Evolutionary conservation across 495 filamentous ascomycete species (phyloP), one percentile per base, ranked within the genome.

Genomic region (Aspergillus taichungensis): DNA sequence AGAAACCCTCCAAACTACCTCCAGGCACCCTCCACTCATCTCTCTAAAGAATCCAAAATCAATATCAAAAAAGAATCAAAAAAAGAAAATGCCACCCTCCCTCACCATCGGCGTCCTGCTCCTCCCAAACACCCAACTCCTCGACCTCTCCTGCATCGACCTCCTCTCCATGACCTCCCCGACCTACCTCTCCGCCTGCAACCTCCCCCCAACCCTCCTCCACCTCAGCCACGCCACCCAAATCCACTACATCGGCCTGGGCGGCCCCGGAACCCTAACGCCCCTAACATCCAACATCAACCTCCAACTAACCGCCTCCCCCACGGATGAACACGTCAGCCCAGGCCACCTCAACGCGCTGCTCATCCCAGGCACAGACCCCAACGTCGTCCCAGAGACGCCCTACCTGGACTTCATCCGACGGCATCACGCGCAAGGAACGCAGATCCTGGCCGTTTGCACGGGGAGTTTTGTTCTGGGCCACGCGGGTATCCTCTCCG

Each of bases 381-480:
- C 75, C 0, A 49, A 49, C 13, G 38, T 33, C 3, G 52, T 49
- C 27, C 64, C 61, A 8, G 59, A 62, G 4, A 40, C 59, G 12
- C 57, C 60, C 13, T 67, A 65, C 6, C 38, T 68, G 5, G 63
- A 58, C 2, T 83, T 77, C 57, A 42, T 82, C 8, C 55, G 60
- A 0, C 53, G 45, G 4, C 74, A 78, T 49, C 56, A 58, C 6
- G 51, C 51, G 5, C 40, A 52, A 11, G 51, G 51, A 5, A 64
- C 66, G 0, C 72, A 75, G 13, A 69, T 81, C 33, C 49, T 81
- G 47, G 67, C 67, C 47, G 59, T 83, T 11, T 82, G 78, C 60
- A 74, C 74, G 1, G 78, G 73, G 6, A 66, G 73, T 8, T 60
- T 70, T 28, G 13, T 76, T 2, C 65, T 69, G 14, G 75, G 68